Evolutionary conservation across 2,329 filamentous ascomycete genomes (phyloP).

Genomic region (Ceratocystis alfenasii): DNA sequence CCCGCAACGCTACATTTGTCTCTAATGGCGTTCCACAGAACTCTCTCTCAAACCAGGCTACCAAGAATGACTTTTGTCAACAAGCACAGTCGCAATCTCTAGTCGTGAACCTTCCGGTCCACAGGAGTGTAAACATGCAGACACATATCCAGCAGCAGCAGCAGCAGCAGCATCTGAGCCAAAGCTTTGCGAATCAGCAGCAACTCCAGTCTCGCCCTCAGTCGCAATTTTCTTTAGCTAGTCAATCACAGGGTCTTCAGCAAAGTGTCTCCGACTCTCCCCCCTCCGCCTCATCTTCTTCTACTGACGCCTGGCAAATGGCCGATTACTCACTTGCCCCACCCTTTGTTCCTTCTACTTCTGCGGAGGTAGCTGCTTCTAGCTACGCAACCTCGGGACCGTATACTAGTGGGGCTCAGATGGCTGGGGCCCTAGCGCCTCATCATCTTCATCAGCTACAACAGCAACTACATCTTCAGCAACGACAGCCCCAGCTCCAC

Average conservation of each 20-base stretch:
- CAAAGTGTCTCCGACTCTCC: neutral
- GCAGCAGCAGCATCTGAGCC: neutral
- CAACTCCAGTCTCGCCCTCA: neutral
- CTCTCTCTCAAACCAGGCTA: conserved; percentile 1
- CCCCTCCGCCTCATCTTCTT: neutral
- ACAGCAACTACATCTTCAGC: conserved; percentile 14
- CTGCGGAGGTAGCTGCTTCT: neutral
- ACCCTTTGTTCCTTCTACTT: conserved; percentile 16
- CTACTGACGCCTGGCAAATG: conserved; percentile 4
- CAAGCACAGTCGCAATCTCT: conserved; percentile 4
- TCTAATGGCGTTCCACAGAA: neutral
- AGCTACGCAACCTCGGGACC: neutral
- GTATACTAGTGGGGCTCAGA: neutral
- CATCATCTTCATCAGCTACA: conserved; percentile 14
- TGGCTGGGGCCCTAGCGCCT: neutral
- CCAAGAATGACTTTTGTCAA: conserved; percentile 6
- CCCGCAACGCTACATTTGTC: conserved; percentile 5
- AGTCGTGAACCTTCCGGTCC: neutral
- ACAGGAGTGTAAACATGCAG: neutral
- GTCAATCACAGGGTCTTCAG: neutral
- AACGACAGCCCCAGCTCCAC: conserved; percentile 7
- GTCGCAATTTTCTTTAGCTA: neutral
- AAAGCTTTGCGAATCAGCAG: neutral
- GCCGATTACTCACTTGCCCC: neutral
- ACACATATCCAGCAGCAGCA: conserved; percentile 2